phyloP scores from a whole-genome alignment of 139 green algal species.

The Limnomonas spitsbergensis region DNA sequence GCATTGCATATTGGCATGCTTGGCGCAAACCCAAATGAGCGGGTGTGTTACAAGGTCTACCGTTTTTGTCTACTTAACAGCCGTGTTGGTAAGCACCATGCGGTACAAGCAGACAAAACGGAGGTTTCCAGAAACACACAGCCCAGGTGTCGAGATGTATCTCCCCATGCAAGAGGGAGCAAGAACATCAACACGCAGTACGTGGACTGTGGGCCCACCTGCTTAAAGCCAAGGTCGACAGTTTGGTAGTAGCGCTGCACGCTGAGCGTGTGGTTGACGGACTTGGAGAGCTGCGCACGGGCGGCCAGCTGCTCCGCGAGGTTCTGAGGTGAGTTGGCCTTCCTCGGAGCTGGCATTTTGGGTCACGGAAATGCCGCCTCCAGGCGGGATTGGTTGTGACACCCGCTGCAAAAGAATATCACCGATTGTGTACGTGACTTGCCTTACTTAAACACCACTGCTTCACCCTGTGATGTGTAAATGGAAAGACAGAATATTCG shows the following conservation, averaged over 20 bases:
- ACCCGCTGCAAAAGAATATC: no score
- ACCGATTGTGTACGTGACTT: no score
- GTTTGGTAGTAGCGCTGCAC: slow-evolving; percentile 61
- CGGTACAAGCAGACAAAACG: no score
- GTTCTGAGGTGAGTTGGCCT: neutral
- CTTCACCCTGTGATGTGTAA: no score
- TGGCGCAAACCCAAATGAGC: neutral
- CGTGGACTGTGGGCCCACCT: slow-evolving; percentile 47
- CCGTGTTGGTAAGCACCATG: neutral
- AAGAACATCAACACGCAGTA: neutral
- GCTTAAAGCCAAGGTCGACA: slow-evolving; percentile 47
- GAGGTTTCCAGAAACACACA: no score
- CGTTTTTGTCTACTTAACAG: neutral
- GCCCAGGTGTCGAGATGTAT: neutral
- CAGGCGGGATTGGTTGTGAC: no score
- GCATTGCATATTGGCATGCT: slow-evolving; percentile 17
- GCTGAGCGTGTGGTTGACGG: slow-evolving; percentile 50
- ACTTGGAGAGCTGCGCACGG: slow-evolving; percentile 21
- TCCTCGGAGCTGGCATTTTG: slow-evolving; percentile 29
- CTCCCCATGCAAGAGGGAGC: neutral
- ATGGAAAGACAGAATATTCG: no score
- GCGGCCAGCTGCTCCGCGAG: slow-evolving; percentile 48
- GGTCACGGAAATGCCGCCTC: no score
- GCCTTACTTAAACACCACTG: no score
- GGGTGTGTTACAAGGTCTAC: neutral